Evolutionary conservation across 2,329 filamentous ascomycete species (phyloP).

Genomic region (Cryphonectria naterciae): DNA sequence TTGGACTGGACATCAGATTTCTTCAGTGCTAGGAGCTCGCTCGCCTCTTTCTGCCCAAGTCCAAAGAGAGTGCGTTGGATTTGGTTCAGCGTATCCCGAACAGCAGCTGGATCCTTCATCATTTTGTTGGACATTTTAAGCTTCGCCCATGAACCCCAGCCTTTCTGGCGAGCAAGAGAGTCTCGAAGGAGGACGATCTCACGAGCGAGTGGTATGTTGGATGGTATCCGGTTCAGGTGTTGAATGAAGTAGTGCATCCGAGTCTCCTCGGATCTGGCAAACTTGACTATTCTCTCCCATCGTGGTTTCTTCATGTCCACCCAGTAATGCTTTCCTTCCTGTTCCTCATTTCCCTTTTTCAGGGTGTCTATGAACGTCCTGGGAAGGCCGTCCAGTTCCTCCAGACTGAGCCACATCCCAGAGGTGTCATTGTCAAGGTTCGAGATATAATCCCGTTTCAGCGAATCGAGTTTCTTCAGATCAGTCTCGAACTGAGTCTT

Average conservation of each 20-base stretch:
- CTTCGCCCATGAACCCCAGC: slow-evolving; percentile 1
- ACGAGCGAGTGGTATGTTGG: slow-evolving; percentile 10
- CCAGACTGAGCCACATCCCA: slow-evolving; percentile 24
- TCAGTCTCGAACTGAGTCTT: slow-evolving; percentile 3
- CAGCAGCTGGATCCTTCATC: slow-evolving; percentile 2
- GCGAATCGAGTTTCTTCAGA: neutral
- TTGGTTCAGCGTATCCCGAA: neutral
- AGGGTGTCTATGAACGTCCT: slow-evolving; percentile 8
- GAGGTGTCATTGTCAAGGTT: slow-evolving; percentile 26
- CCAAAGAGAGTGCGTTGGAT: neutral
- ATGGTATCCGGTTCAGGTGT: slow-evolving; percentile 17
- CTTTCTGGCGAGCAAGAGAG: slow-evolving; percentile 13
- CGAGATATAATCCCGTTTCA: slow-evolving; percentile 15
- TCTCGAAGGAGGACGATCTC: slow-evolving; percentile 16
- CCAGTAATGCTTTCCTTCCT: slow-evolving; percentile 22
- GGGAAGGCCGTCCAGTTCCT: slow-evolving; percentile 25
- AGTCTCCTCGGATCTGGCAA: slow-evolving; percentile 20
- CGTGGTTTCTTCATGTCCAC: slow-evolving; percentile 21
- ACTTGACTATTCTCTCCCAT: slow-evolving; percentile 9
- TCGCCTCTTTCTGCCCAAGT: slow-evolving; percentile 44
- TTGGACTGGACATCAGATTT: slow-evolving; percentile 42
- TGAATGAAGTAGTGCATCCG: slow-evolving; percentile 21
- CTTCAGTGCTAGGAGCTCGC: slow-evolving; percentile 55
- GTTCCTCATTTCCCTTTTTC: slow-evolving; percentile 13
- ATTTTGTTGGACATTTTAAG: slow-evolving; percentile 14